Evolutionary conservation across 139 green algal species (phyloP).

Genomic region (Picochlorum sp.): DNA sequence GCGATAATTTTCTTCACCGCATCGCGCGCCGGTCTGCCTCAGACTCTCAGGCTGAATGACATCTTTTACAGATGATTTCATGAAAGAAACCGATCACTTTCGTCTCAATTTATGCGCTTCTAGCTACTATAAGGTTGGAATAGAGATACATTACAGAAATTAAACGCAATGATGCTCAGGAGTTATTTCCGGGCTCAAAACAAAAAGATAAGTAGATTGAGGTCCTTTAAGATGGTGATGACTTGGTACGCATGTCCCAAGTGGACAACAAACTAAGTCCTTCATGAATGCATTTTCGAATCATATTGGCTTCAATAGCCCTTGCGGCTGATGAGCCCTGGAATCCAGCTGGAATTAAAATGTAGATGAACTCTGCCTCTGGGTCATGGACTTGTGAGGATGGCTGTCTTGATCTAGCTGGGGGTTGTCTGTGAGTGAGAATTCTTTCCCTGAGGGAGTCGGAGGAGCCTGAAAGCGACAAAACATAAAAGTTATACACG

Average conservation of each 20-base stretch:
- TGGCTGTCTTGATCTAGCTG: not conserved
- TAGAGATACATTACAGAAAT: no score
- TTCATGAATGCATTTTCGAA: constrained; percentile 2
- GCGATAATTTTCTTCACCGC: no score
- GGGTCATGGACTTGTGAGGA: constrained; percentile 1
- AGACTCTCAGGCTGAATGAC: no score
- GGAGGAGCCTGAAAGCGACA: constrained; percentile 24
- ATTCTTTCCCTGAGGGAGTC: constrained; percentile 33
- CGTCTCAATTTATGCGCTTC: no score
- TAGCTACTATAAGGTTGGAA: no score
- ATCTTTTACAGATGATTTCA: no score
- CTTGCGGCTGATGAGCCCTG: constrained; percentile 2
- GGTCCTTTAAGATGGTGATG: not conserved
- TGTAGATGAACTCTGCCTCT: constrained; percentile 24
- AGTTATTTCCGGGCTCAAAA: no score
- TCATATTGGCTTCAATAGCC: constrained; percentile 23
- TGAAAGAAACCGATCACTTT: no score
- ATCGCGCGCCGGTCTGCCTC: no score
- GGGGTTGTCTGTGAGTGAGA: not conserved
- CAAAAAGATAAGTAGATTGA: not conserved
- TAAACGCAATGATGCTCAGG: no score
- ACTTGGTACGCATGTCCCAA: not conserved
- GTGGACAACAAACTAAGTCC: not conserved
- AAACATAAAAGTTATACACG: not conserved
- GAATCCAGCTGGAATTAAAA: constrained; percentile 14